Evolutionary conservation across 2,329 filamentous ascomycete genomes (phyloP).

Genomic region (Emmonsia crescens): DNA sequence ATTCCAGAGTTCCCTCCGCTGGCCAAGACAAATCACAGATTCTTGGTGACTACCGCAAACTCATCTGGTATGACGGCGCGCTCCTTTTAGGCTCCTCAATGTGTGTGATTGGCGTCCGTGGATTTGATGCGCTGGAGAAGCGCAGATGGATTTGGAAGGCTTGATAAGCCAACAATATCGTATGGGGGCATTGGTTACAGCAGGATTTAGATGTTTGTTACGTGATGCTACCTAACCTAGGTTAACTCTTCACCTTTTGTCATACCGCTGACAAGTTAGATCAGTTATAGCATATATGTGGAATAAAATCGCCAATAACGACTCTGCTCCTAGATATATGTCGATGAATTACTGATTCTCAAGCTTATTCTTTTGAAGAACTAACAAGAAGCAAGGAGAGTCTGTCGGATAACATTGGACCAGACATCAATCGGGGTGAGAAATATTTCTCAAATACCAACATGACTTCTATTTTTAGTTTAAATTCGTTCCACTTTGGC

Average conservation of each 20-base stretch:
- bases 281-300: not conserved
- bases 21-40: slow-evolving; percentile 4
- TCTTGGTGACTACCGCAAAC: slow-evolving; percentile 4
- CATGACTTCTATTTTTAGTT: not conserved
- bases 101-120: slow-evolving; percentile 16
- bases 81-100: slow-evolving; percentile 16
- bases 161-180: not conserved
- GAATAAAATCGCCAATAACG: not conserved
- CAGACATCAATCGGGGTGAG: not conserved
- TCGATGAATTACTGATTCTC: too few relatives aligned
- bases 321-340: too few relatives aligned
- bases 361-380: too few relatives aligned
- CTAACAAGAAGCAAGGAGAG: too few relatives aligned
- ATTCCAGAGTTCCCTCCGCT: slow-evolving; percentile 2
- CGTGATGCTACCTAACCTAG: not conserved
- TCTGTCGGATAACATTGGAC: not conserved
- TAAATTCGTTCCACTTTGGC: not conserved
- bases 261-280: not conserved
- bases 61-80: slow-evolving; percentile 19
- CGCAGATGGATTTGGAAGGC: slow-evolving; percentile 12
- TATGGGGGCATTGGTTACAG: not conserved
- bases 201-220: not conserved
- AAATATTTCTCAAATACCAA: not conserved
- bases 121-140: slow-evolving; percentile 17
- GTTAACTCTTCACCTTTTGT: not conserved